Evolutionary conservation across 306 rosid species (phyloP).

Genomic region (Castanea sativa): DNA sequence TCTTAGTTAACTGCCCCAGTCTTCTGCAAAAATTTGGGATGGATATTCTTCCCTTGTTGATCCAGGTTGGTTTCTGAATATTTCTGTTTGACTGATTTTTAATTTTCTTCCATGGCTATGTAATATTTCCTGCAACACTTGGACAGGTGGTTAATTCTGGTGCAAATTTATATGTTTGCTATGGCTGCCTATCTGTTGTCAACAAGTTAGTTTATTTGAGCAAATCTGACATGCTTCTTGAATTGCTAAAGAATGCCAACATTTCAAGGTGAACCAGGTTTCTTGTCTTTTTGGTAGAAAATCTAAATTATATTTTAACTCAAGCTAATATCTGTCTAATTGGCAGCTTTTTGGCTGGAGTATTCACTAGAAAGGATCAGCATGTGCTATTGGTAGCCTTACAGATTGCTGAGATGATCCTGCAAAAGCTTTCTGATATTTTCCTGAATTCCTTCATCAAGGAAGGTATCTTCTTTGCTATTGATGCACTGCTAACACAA

Average conservation of each 20-base stretch:
- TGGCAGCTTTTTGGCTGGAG: conserved; percentile 91
- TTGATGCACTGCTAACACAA: conserved; percentile 64
- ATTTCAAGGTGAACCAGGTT: conserved; percentile 75
- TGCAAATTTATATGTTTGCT: conserved; percentile 78
- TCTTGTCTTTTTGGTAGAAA: conserved; percentile 16
- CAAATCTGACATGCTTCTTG: conserved; percentile 73
- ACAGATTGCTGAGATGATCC: conserved; percentile 74
- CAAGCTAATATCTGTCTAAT: conserved; percentile 32
- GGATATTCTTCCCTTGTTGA: conserved; percentile 76
- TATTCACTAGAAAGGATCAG: conserved; percentile 85
- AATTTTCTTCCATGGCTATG: conserved; percentile 7
- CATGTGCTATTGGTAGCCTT: conserved; percentile 80
- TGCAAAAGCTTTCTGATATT: conserved; percentile 62
- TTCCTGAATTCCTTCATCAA: conserved; percentile 75
- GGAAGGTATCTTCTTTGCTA: conserved; percentile 93
- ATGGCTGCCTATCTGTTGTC: conserved; percentile 76
- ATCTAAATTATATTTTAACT: conserved; percentile 25
- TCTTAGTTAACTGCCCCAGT: conserved; percentile 54
- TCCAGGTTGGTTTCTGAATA: conserved; percentile 63
- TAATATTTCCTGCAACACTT: conserved; percentile 23
- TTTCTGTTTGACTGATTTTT: conserved; percentile 5
- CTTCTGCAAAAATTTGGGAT: conserved; percentile 70
- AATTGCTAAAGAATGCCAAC: conserved; percentile 62
- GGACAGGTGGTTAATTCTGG: conserved; percentile 89
- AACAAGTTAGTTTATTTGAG: conserved; percentile 72